Conservation (phyloP, 225 moss, liverwort and hornwort genomes). For the Straminergon stramineum region DNA sequence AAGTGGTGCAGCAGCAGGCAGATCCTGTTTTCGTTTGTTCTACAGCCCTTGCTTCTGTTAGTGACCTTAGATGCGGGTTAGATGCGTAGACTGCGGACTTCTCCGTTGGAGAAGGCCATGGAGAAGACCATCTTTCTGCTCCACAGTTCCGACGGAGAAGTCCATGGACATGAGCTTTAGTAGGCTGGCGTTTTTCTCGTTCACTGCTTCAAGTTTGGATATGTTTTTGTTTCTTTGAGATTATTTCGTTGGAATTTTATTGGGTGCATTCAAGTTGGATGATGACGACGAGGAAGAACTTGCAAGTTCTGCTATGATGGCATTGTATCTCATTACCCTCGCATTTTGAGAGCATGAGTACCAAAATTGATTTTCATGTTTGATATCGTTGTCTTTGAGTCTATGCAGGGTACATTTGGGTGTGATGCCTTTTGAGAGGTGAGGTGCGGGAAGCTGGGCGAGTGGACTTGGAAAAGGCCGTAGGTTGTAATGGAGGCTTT, state of each 20-base stretch:
- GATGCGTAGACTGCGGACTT: not conserved
- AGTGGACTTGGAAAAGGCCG: constrained; percentile 85
- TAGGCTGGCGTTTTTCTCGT: not conserved
- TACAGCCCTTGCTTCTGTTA: constrained; percentile 68
- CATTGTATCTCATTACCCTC: not conserved
- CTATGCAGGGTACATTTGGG: constrained; percentile 38
- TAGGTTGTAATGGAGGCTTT: constrained; percentile 51
- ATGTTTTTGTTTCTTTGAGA: not conserved
- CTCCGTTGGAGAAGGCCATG: not conserved
- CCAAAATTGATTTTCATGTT: not conserved
- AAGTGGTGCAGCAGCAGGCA: constrained; percentile 53
- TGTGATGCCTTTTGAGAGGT: constrained; percentile 75
- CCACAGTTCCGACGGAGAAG: not conserved
- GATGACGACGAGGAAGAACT: not conserved
- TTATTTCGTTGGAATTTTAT: not conserved
- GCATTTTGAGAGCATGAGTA: not conserved
- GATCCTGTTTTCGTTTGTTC: constrained; percentile 69
- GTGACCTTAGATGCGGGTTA: constrained; percentile 22
- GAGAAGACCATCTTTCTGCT: not conserved
- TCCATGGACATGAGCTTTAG: not conserved
- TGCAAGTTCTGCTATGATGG: not conserved
- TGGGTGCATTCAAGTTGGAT: not conserved
- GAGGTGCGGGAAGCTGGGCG: constrained; percentile 58
- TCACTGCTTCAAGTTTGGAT: not conserved
- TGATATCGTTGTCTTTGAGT: not conserved